Conservation (phyloP, 148 eudicot species). For the Euryodendron excelsum region DNA sequence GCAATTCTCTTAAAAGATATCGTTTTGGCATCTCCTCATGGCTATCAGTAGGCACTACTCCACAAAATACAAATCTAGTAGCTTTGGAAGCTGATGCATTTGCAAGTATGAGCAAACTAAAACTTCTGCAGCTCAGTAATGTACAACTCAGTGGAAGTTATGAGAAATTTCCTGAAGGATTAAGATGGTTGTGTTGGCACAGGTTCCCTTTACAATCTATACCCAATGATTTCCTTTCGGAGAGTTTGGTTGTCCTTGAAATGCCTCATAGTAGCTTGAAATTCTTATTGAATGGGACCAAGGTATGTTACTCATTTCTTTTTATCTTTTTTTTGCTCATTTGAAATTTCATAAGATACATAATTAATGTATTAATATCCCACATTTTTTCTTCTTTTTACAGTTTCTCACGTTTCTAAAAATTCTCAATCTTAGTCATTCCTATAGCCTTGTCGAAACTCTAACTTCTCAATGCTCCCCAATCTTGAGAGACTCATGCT, state of each 20-base stretch:
- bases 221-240: not conserved
- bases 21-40: not conserved
- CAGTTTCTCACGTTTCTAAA: constrained; percentile 14
- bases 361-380: not conserved
- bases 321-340: too few species aligned
- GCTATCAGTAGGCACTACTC: not conserved
- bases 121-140: not conserved
- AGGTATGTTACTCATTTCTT: not conserved
- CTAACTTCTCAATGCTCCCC: constrained; percentile 8
- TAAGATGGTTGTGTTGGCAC: not conserved
- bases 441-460: not conserved
- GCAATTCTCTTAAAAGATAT: too few species aligned
- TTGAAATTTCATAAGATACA: too few species aligned
- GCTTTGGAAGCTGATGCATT: not conserved
- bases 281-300: not conserved
- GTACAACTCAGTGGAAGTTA: not conserved
- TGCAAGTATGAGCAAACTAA: not conserved
- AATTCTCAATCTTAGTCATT: constrained; percentile 17
- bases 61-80: not conserved
- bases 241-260: not conserved
- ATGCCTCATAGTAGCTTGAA: not conserved
- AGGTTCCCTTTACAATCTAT: not conserved
- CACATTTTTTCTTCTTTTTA: not conserved
- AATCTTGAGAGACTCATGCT: constrained; percentile 5
- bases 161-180: not conserved